Conservation (phyloP, 2,329 filamentous ascomycete species). For the Pezicula radicicola region DNA sequence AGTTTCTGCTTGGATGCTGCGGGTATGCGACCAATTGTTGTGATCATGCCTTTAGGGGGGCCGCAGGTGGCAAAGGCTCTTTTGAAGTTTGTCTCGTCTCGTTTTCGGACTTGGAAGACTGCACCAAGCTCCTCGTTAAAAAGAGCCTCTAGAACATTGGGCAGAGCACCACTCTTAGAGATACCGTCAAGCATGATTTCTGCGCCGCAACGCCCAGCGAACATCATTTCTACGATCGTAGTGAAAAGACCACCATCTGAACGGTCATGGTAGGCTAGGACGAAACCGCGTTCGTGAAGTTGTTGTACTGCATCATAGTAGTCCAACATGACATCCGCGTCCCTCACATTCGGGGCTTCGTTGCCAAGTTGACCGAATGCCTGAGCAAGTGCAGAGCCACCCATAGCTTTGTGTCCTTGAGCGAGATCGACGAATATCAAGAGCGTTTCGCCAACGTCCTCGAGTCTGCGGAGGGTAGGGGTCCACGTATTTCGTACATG, state of each 20-base stretch:
- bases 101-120: constrained; percentile 89
- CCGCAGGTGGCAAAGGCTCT: constrained; percentile 89
- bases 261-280: constrained; percentile 91
- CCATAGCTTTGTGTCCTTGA: constrained; percentile 74
- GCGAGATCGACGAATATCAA: constrained; percentile 91
- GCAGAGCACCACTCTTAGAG: constrained; percentile 55
- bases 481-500: constrained; percentile 90
- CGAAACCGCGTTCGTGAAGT: constrained; percentile 64
- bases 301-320: constrained; percentile 83
- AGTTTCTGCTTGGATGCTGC: constrained; percentile 70
- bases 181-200: constrained; percentile 80
- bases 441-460: constrained; percentile 85
- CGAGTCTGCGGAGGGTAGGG: constrained; percentile 75
- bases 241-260: constrained; percentile 93
- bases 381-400: constrained; percentile 89
- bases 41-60: constrained; percentile 76
- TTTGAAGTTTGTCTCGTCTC: constrained; percentile 81
- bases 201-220: constrained; percentile 86
- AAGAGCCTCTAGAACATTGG: constrained; percentile 67
- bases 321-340: constrained; percentile 77
- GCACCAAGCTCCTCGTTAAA: constrained; percentile 97
- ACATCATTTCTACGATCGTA: constrained; percentile 95
- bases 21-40: constrained; percentile 77
- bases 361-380: constrained; percentile 83
- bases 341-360: constrained; percentile 80